These are phyloP conservation scores for Ophiocordyceps camponoti-saundersi DNA, from an alignment of 2,329 filamentous ascomycete genomes.

Conservation along the genomic window DNA sequence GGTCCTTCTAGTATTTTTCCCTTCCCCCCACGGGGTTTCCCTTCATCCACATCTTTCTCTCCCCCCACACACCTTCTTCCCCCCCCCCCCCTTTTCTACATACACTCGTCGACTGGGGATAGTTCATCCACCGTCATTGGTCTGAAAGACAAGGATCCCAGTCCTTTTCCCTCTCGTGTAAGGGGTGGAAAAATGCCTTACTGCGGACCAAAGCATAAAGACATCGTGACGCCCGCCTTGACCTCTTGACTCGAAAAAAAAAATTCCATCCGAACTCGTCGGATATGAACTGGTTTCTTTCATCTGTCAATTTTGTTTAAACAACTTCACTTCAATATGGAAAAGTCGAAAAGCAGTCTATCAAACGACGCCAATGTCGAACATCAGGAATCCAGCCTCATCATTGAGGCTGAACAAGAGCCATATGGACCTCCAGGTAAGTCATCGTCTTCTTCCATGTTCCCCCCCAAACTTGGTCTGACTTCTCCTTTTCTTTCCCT, in stretches of 20 bases:
- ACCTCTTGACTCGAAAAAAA: no score
- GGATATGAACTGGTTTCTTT: background rate
- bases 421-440: conserved; percentile 10
- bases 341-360: conserved; percentile 2
- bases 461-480: background rate
- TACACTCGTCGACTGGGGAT: no score
- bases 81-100: no score
- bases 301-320: background rate
- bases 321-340: conserved; percentile 1
- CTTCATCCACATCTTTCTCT: no score
- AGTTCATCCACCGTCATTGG: no score
- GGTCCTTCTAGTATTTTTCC: no score
- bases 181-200: no score
- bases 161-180: no score
- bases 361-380: conserved; percentile 5
- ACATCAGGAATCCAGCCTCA: conserved; percentile 7
- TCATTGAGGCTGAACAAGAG: conserved; percentile 2
- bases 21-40: no score
- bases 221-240: background rate
- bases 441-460: background rate
- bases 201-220: background rate
- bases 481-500: background rate
- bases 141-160: no score
- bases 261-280: background rate
- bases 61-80: no score